These are phyloP conservation scores for Dysphania ambrosioides DNA, from an alignment of 148 eudicot genomes.

Conservation along the genomic window DNA sequence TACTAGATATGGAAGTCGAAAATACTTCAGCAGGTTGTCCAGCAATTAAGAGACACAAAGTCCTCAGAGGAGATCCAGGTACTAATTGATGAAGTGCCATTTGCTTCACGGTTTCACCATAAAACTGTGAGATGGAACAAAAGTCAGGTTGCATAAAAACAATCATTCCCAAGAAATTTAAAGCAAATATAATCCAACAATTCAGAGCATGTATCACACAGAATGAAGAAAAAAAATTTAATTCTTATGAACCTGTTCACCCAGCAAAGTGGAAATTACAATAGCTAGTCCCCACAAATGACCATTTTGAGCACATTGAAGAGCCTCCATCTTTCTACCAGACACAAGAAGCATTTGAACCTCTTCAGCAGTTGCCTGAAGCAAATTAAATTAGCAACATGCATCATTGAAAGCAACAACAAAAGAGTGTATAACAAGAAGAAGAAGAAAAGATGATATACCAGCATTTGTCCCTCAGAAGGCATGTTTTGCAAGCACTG, in stretches of 20 bases:
- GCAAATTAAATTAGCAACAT: constrained; percentile 9
- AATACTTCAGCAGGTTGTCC: constrained; percentile 87
- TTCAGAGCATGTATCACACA: background rate
- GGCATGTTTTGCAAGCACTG: constrained; percentile 75
- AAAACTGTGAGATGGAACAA: constrained; percentile 47
- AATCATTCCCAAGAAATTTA: background rate
- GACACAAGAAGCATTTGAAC: constrained; percentile 82
- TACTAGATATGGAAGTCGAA: constrained; percentile 29
- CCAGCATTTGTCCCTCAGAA: constrained; percentile 68
- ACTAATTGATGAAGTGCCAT: constrained; percentile 77
- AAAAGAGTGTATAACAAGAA: constrained; percentile 9
- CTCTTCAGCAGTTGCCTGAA: constrained; percentile 72
- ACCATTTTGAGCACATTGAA: constrained; percentile 75
- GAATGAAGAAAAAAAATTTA: background rate
- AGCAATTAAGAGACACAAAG: constrained; percentile 77
- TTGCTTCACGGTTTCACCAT: constrained; percentile 74
- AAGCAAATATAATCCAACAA: background rate
- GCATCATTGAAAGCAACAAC: background rate
- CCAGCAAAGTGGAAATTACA: constrained; percentile 79
- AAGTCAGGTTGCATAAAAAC: constrained; percentile 11
- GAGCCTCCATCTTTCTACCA: constrained; percentile 81
- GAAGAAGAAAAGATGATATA: constrained; percentile 22
- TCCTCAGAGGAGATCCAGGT: constrained; percentile 82
- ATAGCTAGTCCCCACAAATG: constrained; percentile 88
- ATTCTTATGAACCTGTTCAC: constrained; percentile 56